Evolutionary conservation across 2,329 filamentous ascomycete genomes (phyloP), one percentile per base, ranked within the genome.

Genomic region (Aspergillus chevalieri): DNA sequence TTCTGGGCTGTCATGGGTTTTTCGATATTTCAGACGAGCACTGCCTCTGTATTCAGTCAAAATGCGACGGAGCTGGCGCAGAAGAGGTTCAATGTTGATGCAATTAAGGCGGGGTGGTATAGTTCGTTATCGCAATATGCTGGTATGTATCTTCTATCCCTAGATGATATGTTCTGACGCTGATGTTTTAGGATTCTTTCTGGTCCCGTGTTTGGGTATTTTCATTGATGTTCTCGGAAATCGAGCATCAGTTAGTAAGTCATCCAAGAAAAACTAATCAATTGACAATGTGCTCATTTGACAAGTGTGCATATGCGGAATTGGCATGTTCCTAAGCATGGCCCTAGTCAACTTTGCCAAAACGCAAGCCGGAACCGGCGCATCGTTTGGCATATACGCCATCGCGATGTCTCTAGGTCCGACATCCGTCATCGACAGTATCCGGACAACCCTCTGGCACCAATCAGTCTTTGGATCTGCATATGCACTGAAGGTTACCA

Each of bases 1-100:
- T 84, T 82, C 52, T 84, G 81, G 81, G 56, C 68, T 7, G 57
- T 84, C 8, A 66, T 80, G 34, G 59, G 66, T 0, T 84, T 81
- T 56, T 79, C 80, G 0, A 59, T 82, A 0, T 83, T 83, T 53
- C 72, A 84, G 57, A 84, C 81, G 0, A 79, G 74, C 9, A 76
- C 79, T 0, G 78, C 80, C 0, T 56, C 67, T 3, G 73, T 82
- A 4, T 84, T 81, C 52, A 69, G 70, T 2, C 73, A 76, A 21
- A 84, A 84, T 54, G 78, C 78, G 0, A 85, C 82, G 0, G 82
- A 84, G 54, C 61, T 84, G 17, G 81, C 81, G 0, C 74, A 84
- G 63, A 74, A 82, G 57, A 72, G 80, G 2, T 83, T 84, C 62
- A 67, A 78, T 6, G 72, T 79, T n/a, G 70, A 71, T 8, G 67